These are phyloP conservation scores for Botrytis galanthina DNA, from an alignment of 2,329 filamentous ascomycete genomes.

Conservation along the genomic window DNA sequence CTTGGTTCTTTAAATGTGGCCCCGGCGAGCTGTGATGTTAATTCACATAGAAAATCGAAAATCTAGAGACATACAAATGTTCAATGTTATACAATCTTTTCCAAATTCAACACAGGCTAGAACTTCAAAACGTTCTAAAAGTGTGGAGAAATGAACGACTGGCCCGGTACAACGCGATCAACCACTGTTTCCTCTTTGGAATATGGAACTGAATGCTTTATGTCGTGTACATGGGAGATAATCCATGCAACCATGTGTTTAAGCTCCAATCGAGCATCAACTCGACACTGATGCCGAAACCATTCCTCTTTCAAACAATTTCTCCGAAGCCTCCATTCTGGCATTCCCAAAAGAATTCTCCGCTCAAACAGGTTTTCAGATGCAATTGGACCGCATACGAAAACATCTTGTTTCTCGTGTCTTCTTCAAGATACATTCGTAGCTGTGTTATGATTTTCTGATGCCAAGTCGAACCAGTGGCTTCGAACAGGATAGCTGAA, in stretches of 20 bases:
- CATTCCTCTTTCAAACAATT: not conserved
- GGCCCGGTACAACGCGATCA: not conserved
- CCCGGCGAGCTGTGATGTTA: not conserved
- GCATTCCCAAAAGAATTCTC: not conserved
- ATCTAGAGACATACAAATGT: not conserved
- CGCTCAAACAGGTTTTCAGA: not conserved
- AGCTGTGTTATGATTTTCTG: not conserved
- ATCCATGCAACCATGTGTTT: not conserved
- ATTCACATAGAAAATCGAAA: not conserved
- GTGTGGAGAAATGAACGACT: not conserved
- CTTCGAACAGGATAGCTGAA: constrained; percentile 17
- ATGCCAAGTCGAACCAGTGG: constrained; percentile 4
- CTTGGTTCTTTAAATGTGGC: not conserved
- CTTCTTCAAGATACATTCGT: not conserved
- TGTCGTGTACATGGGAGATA: not conserved
- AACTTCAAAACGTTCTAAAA: not conserved
- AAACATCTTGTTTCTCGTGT: not conserved
- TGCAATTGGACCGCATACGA: not conserved
- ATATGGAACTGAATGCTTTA: not conserved
- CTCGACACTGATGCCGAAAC: not conserved
- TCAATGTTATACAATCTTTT: not conserved
- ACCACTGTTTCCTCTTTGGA: not conserved
- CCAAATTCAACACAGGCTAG: not conserved
- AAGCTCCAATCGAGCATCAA: not conserved
- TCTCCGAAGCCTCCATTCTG: not conserved